Base-by-base conservation (phyloP, 2,329 filamentous ascomycete species). In the Microascus cirrosus region DNA sequence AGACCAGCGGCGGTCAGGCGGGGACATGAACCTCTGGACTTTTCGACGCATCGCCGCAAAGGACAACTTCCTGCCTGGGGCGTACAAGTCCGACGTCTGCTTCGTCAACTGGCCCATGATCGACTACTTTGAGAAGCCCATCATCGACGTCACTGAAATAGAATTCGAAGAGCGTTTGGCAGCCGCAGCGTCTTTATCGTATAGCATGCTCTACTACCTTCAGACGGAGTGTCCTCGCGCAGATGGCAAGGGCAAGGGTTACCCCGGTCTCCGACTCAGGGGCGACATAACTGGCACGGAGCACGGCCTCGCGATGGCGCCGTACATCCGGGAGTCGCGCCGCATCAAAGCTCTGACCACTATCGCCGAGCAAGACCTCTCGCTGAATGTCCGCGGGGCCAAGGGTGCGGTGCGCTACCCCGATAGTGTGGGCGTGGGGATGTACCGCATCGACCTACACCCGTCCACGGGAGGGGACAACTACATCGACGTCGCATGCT, bases 21-120 rank as follows among this genome's bases (percentile, higher is more conserved):
- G 65, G 3, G 65, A 67, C 10, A 65, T 67, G 64, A 66, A 67
- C 18, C 65, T 67, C 15, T 67, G 65, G 65, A 65, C 64, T 0
- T 67, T 67, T 45, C 59, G 65, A 3, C 62, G 65, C 11, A 67
- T 67, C 12, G 63, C 63, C 1, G 65, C 65, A 0, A 58, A 59
- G 2, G 63, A 66, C 3, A 67, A 67, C 54, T 67, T 66, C 39
- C 54, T 18, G 0, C 53, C 59, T 0, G 65, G 65, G 0, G 61
- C 63, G 1, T 67, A 67, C 20, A 50, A 53, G 2, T 67, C 65
- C 0, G 65, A 67, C 45, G 59, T 67, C 0, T 66, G 65, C 15
- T 60, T 67, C 48, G 65, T 67, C 11, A 67, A 67, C 53, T 67
- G 65, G 65, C 65, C 65, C 0, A 67, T 67, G 65, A 67, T 67